Conservation (phyloP, 176 grass and related monocot genomes). For the bread wheat (Triticum aestivum) region DNA sequence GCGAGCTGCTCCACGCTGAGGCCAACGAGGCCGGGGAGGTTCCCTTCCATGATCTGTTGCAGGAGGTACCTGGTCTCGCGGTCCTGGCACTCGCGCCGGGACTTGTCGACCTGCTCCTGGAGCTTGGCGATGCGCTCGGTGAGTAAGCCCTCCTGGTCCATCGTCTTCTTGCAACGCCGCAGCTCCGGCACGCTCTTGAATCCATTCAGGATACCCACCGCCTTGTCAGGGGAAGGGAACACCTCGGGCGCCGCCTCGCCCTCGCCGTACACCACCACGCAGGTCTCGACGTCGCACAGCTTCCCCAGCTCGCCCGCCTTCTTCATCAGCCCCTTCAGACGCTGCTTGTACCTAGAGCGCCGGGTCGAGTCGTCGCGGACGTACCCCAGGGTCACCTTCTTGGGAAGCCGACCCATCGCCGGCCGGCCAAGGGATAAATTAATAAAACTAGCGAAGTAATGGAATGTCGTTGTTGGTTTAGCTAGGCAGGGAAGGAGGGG, state of each 20-base stretch:
- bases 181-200: constrained; percentile 29
- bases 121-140: not conserved
- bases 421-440: not conserved
- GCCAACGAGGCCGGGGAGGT: no score
- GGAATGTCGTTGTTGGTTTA: not conserved
- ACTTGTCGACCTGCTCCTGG: not conserved
- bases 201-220: not conserved
- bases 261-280: constrained; percentile 25
- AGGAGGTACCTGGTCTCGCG: not conserved
- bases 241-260: not conserved
- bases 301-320: constrained; percentile 25
- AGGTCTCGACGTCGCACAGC: constrained; percentile 2
- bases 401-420: constrained; percentile 32
- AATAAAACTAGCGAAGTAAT: not conserved
- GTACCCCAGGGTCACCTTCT: constrained; percentile 26
- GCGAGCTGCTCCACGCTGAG: no score
- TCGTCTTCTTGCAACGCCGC: constrained; percentile 21
- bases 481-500: not conserved
- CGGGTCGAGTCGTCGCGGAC: not conserved
- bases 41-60: no score
- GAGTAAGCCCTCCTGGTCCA: constrained; percentile 35
- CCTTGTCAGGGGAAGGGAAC: not conserved
- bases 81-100: not conserved
- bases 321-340: constrained; percentile 17
- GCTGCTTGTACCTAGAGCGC: constrained; percentile 23